Conservation (phyloP, 2,329 filamentous ascomycete species). For the Didymella lethalis region DNA sequence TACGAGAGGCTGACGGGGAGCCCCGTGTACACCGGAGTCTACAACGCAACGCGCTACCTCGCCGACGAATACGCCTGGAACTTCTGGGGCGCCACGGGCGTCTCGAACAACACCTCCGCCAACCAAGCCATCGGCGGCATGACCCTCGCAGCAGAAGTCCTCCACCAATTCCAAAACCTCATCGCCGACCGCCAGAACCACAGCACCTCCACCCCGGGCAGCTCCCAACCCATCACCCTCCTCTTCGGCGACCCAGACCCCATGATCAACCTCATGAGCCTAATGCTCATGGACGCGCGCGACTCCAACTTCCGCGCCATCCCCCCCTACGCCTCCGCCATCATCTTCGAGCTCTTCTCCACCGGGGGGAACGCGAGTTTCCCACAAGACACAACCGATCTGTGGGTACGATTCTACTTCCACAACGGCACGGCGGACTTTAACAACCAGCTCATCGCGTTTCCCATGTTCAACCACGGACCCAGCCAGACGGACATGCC, state of each 20-base stretch:
- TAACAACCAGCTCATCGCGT: slow-evolving; percentile 48
- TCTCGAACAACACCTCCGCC: slow-evolving; percentile 28
- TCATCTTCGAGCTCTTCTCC: slow-evolving; percentile 57
- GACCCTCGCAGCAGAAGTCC: slow-evolving; percentile 40
- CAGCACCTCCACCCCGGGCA: slow-evolving; percentile 31
- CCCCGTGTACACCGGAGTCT: slow-evolving; percentile 32
- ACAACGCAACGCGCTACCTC: slow-evolving; percentile 49
- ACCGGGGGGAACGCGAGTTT: slow-evolving; percentile 50
- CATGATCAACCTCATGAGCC: slow-evolving; percentile 43
- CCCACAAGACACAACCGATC: slow-evolving; percentile 51
- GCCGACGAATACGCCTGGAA: slow-evolving; percentile 60
- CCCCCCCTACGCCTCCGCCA: slow-evolving; percentile 44
- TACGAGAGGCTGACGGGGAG: slow-evolving; percentile 44
- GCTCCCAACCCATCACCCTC: slow-evolving; percentile 55
- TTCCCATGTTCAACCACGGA: slow-evolving; percentile 61
- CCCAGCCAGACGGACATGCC: slow-evolving; percentile 57
- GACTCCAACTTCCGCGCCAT: slow-evolving; percentile 35
- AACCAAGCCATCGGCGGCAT: slow-evolving; percentile 42
- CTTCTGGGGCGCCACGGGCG: slow-evolving; percentile 53
- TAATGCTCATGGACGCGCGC: slow-evolving; percentile 34
- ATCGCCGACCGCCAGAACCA: slow-evolving; percentile 23
- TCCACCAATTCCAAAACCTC: slow-evolving; percentile 34
- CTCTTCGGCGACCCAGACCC: slow-evolving; percentile 47
- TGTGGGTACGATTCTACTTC: slow-evolving; percentile 65
- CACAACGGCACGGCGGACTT: slow-evolving; percentile 63